Percentiles rank a stretch among this genome's conserved stretches.
Conservation (phyloP, 148 eudicot species). For the Rhododendron molle region DNA sequence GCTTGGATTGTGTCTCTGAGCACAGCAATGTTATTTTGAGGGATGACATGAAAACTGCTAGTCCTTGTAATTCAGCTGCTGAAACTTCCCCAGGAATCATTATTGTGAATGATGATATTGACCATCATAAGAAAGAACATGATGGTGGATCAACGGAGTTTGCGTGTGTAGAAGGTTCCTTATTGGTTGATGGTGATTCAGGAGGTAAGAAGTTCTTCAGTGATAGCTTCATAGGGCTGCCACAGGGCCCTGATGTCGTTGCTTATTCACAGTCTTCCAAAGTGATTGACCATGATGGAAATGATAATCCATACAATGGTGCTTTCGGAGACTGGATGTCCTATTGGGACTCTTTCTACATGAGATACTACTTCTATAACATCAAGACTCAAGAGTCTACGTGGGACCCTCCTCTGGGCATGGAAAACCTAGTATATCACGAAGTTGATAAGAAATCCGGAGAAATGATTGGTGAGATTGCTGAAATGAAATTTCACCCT, state of each 20-base stretch:
- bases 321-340: constrained; percentile 56
- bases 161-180: constrained; percentile 12
- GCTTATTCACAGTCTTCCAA: constrained; percentile 23
- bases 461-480: constrained; percentile 26
- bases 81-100: constrained; percentile 19
- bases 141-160: constrained; percentile 20
- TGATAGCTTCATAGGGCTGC: constrained; percentile 13
- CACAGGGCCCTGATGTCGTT: constrained; percentile 19
- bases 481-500: constrained; percentile 19
- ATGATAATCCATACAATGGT: constrained; percentile 17
- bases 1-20: constrained; percentile 5
- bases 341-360: constrained; percentile 64
- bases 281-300: constrained; percentile 20
- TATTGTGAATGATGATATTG: constrained; percentile 17
- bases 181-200: constrained; percentile 10
- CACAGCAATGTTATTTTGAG: background rate
- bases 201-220: constrained; percentile 15
- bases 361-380: constrained; percentile 64
- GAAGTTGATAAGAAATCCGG: constrained; percentile 16
- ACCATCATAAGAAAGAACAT: constrained; percentile 13
- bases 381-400: constrained; percentile 54
- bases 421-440: constrained; percentile 49
- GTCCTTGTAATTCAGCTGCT: constrained; percentile 2
- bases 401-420: constrained; percentile 82
- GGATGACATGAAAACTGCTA: constrained; percentile 12